phyloP scores from a whole-genome alignment of 805 yeast species.

The Scheffersomyces spartinae region DNA sequence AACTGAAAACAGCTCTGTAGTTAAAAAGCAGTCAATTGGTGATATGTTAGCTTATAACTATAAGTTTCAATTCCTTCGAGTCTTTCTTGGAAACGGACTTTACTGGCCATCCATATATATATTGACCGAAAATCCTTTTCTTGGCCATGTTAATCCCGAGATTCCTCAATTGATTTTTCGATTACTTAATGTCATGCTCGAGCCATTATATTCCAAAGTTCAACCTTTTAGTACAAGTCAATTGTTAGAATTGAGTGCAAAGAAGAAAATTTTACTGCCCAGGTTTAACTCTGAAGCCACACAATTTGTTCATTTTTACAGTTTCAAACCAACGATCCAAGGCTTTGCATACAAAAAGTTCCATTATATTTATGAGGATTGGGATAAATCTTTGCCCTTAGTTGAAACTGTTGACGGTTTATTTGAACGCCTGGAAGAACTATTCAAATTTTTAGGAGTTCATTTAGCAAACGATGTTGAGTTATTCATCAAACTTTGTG shows the following conservation, averaged over 20 bases:
- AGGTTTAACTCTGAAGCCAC: slow-evolving; percentile 18
- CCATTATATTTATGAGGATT: slow-evolving; percentile 34
- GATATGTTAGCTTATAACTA: slow-evolving; percentile 11
- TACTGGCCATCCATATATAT: slow-evolving; percentile 51
- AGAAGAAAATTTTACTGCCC: slow-evolving; percentile 3
- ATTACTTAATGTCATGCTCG: slow-evolving; percentile 35
- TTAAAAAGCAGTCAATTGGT: slow-evolving; percentile 6
- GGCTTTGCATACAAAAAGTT: slow-evolving; percentile 13
- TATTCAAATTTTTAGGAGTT: slow-evolving; percentile 45
- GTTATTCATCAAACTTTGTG: slow-evolving; percentile 46
- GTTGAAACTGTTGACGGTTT: slow-evolving; percentile 32
- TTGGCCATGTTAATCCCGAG: slow-evolving; percentile 42
- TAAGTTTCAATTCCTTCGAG: slow-evolving; percentile 33
- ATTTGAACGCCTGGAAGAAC: slow-evolving; percentile 32
- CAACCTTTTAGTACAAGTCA: slow-evolving; percentile 9
- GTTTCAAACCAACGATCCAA: slow-evolving; percentile 19
- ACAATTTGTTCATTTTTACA: slow-evolving; percentile 9
- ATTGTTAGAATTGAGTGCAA: background rate
- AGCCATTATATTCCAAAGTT: slow-evolving; percentile 30
- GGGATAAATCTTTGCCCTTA: slow-evolving; percentile 33
- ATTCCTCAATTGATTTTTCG: slow-evolving; percentile 37
- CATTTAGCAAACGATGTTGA: slow-evolving; percentile 36
- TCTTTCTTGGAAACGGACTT: slow-evolving; percentile 47
- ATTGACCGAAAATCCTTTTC: slow-evolving; percentile 48
- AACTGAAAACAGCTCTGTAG: background rate